phyloP scores from a whole-genome alignment of 164 flowering plant genomes.

The Vitis labrusca region DNA sequence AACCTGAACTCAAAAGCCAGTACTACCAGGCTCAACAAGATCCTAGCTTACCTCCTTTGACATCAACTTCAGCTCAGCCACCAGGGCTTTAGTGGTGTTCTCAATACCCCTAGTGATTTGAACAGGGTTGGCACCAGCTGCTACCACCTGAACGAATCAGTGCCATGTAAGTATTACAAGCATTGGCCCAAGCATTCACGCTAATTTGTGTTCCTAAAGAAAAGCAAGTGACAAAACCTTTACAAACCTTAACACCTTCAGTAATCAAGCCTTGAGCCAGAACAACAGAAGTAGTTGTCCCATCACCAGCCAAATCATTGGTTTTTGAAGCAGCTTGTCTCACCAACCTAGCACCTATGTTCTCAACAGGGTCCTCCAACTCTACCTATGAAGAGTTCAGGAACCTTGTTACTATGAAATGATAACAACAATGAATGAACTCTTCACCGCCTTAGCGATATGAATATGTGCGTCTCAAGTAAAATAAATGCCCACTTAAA shows the following conservation, averaged over 20 bases:
- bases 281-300: conserved; percentile 98
- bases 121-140: conserved; percentile 99
- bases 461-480: too few relatives aligned
- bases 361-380: conserved; percentile 97
- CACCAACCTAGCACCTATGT: conserved; percentile 94
- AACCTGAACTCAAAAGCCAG: too few relatives aligned
- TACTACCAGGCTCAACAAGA: too few relatives aligned
- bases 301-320: conserved; percentile 99
- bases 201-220: background rate
- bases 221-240: background rate
- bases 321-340: conserved; percentile 99
- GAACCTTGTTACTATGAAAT: background rate
- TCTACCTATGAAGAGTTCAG: conserved; percentile 53
- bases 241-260: conserved; percentile 91
- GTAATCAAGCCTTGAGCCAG: conserved; percentile 97
- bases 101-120: conserved; percentile 95
- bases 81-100: conserved; percentile 89
- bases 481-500: too few relatives aligned
- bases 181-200: too few relatives aligned
- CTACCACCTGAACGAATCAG: conserved; percentile 66
- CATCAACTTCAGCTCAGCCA: conserved; percentile 72
- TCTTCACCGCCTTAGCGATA: background rate
- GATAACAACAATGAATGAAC: background rate
- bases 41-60: conserved; percentile 81
- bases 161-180: background rate